A percentile compares a stretch with the other conserved stretches of the same genome.
Evolutionary conservation across 1,284 basidiomycete genomes (phyloP).

Genomic region (Heterobasidion parviporum): DNA sequence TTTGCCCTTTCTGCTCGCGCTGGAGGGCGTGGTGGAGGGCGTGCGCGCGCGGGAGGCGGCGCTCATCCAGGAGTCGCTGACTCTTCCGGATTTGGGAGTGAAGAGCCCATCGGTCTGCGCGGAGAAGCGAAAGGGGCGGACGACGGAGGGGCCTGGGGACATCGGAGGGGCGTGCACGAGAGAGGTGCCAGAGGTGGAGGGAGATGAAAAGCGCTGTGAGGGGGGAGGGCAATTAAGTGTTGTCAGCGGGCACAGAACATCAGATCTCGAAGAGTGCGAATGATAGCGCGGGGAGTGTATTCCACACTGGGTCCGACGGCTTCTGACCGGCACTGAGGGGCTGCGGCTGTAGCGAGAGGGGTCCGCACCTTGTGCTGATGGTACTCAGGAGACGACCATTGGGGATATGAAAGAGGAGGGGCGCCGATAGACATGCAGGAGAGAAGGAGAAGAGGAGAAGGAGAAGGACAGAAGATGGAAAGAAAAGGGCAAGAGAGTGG

Average conservation of each 20-base stretch:
- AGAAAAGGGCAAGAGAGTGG: too few species aligned
- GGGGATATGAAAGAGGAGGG: background rate
- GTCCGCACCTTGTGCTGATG: too few species aligned
- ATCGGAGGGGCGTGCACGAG: too few species aligned
- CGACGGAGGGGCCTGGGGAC: background rate
- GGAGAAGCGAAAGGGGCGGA: conserved; percentile 1
- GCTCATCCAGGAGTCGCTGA: conserved; percentile 3
- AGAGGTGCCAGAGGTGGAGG: too few species aligned
- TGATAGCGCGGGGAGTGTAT: background rate
- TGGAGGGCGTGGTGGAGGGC: conserved; percentile 6
- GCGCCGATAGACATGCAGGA: background rate
- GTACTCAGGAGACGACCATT: background rate
- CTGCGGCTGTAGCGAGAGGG: too few species aligned
- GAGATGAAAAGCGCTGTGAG: too few species aligned
- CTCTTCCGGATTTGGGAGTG: background rate
- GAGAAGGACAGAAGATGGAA: too few species aligned
- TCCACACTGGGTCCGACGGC: too few species aligned
- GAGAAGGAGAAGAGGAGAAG: too few species aligned
- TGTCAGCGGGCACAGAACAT: too few species aligned
- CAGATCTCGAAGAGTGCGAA: background rate
- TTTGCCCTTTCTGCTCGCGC: conserved; percentile 10
- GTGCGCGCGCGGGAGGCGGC: conserved; percentile 4
- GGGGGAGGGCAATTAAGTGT: too few species aligned
- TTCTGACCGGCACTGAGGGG: too few species aligned
- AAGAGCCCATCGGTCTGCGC: background rate